A percentile compares a stretch with the other conserved stretches of the same genome.
These are phyloP conservation scores for Trichophyton mentagrophytes DNA, from an alignment of 2,329 filamentous ascomycete genomes.

Conservation along the genomic window DNA sequence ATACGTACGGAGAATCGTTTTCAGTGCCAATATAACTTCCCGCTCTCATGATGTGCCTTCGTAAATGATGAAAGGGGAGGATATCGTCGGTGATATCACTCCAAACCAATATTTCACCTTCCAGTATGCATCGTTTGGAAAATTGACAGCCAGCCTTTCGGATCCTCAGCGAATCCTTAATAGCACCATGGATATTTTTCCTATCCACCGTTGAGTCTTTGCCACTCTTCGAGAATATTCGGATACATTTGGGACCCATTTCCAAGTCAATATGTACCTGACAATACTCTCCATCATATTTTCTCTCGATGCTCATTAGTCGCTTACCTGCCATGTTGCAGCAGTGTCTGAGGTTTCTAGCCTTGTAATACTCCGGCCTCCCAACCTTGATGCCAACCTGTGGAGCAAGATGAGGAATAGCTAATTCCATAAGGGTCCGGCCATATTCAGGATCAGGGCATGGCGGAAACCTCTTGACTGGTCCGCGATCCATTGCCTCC, in stretches of 20 bases:
- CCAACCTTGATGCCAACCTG: constrained; percentile 51
- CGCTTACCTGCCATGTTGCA: constrained; percentile 48
- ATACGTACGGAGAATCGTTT: constrained; percentile 52
- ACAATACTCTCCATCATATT: constrained; percentile 82
- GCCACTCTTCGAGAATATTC: constrained; percentile 84
- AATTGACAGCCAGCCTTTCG: constrained; percentile 47
- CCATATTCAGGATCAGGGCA: constrained; percentile 23
- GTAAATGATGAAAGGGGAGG: constrained; percentile 66
- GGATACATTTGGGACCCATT: constrained; percentile 45
- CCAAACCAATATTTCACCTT: constrained; percentile 73
- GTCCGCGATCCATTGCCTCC: constrained; percentile 35
- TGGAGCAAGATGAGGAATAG: constrained; percentile 39
- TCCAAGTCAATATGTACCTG: constrained; percentile 68
- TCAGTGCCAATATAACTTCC: constrained; percentile 56
- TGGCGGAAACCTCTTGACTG: constrained; percentile 26
- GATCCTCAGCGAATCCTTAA: constrained; percentile 53
- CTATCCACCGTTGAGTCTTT: constrained; percentile 75
- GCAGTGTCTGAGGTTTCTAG: constrained; percentile 61
- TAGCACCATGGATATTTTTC: constrained; percentile 46
- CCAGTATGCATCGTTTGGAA: constrained; percentile 57
- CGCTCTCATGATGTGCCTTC: constrained; percentile 64
- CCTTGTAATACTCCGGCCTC: constrained; percentile 52
- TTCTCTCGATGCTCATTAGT: constrained; percentile 62
- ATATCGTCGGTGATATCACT: constrained; percentile 53
- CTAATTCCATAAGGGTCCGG: constrained; percentile 21